Percentiles rank a stretch among this genome's conserved stretches.
Evolutionary conservation across 2,329 filamentous ascomycete species (phyloP).

Genomic region (Paracamarosporium sp.): DNA sequence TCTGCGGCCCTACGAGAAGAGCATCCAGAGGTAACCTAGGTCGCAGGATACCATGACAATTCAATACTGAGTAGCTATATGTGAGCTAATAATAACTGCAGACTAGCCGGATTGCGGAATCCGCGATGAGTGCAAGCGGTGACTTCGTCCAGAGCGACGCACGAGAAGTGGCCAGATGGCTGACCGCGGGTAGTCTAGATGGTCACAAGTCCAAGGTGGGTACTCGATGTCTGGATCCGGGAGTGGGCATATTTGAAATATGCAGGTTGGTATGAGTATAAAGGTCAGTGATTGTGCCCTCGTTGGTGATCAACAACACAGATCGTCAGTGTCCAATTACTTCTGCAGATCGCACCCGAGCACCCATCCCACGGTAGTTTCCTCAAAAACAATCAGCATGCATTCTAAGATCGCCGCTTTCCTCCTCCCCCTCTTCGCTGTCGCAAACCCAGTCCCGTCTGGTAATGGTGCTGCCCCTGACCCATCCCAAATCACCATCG

Average conservation of each 20-base stretch:
- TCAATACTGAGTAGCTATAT: slow-evolving; percentile 26
- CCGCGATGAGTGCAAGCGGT: slow-evolving; percentile 22
- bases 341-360: slow-evolving; percentile 14
- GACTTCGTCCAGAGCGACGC: slow-evolving; percentile 13
- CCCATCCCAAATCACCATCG: slow-evolving; percentile 35
- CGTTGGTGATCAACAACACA: slow-evolving; percentile 32
- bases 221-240: slow-evolving; percentile 3
- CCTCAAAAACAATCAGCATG: slow-evolving; percentile 27
- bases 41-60: slow-evolving; percentile 21
- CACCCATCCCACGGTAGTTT: slow-evolving; percentile 11
- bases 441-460: slow-evolving; percentile 30
- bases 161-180: slow-evolving; percentile 23
- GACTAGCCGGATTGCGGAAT: slow-evolving; percentile 22
- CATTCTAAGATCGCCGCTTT: slow-evolving; percentile 37
- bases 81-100: slow-evolving; percentile 31
- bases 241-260: slow-evolving; percentile 6
- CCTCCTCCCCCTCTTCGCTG: slow-evolving; percentile 36
- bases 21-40: slow-evolving; percentile 19
- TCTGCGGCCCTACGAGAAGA: slow-evolving; percentile 24
- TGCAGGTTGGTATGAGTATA: slow-evolving; percentile 28
- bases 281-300: slow-evolving; percentile 21
- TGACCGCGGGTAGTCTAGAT: neutral
- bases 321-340: slow-evolving; percentile 29
- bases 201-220: slow-evolving; percentile 12
- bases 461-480: slow-evolving; percentile 19